Evolutionary conservation across 78 protist species (phyloP).

Genomic region (Chrysochromulina tobinii): DNA sequence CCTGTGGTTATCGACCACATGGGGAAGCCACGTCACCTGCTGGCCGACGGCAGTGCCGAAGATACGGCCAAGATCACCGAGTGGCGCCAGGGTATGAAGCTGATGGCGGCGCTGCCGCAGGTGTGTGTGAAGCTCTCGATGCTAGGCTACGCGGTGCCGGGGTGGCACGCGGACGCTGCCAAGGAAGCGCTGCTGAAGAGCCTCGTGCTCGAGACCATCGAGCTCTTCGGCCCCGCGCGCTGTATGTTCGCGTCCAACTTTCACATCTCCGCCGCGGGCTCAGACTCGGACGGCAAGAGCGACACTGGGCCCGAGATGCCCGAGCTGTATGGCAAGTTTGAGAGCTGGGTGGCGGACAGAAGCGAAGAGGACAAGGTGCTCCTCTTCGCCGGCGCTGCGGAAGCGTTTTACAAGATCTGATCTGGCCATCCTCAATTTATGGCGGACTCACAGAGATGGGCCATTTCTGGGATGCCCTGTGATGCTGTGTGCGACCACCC

Average conservation of each 20-base stretch:
- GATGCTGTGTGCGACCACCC: no score
- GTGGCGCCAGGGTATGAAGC: not conserved
- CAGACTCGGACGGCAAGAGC: not conserved
- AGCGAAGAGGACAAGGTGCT: not conserved
- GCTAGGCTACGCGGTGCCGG: not conserved
- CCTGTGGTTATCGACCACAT: not conserved
- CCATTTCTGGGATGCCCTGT: no score
- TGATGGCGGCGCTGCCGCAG: slow-evolving; percentile 5
- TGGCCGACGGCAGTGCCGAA: not conserved
- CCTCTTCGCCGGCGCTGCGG: not conserved
- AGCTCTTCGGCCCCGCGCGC: not conserved
- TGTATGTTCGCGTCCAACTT: not conserved
- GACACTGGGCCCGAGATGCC: not conserved
- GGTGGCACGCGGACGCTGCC: not conserved
- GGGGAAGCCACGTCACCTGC: not conserved
- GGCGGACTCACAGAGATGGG: no score
- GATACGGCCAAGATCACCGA: not conserved
- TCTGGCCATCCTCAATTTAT: no score
- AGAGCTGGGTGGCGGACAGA: not conserved
- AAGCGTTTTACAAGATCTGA: not conserved
- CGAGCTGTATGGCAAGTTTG: not conserved
- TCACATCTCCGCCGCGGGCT: not conserved
- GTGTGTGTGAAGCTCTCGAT: not conserved
- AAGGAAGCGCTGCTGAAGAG: not conserved
- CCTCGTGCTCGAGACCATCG: not conserved